Evolutionary conservation across 768 basidiomycete species (phyloP).

Genomic region (Boletus fagicola): DNA sequence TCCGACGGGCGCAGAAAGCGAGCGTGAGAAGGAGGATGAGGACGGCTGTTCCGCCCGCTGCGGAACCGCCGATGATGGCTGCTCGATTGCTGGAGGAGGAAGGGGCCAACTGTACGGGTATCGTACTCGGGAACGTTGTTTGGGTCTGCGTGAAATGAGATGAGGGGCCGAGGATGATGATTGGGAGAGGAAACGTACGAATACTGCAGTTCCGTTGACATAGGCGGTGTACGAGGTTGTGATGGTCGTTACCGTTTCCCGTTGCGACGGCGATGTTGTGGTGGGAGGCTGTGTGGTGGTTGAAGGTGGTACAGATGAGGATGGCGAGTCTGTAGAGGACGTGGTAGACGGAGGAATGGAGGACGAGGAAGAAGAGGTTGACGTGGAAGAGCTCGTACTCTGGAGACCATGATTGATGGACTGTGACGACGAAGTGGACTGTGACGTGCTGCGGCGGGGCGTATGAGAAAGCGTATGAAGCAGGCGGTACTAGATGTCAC

Average conservation of each 20-base stretch:
- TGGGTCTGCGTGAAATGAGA: conserved; percentile 9
- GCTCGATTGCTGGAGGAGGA: conserved; percentile 27
- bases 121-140: conserved; percentile 19
- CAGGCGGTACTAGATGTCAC: background rate
- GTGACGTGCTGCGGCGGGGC: conserved; percentile 2
- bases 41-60: conserved; percentile 37
- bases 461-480: background rate
- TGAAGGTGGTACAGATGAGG: conserved; percentile 1
- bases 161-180: background rate
- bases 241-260: conserved; percentile 15
- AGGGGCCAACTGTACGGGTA: conserved; percentile 2
- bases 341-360: background rate
- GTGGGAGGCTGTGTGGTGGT: conserved; percentile 1
- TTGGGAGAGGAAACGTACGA: conserved; percentile 13
- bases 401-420: background rate
- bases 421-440: background rate
- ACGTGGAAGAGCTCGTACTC: background rate
- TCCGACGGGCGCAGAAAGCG: conserved; percentile 39
- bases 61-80: conserved; percentile 43
- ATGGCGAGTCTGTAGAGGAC: background rate
- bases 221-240: conserved; percentile 21
- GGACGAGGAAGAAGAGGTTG: conserved; percentile 5
- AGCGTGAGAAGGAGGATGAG: conserved; percentile 36
- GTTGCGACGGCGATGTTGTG: conserved; percentile 5
- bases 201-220: conserved; percentile 11